Percentiles rank a stretch among this genome's conserved stretches.
These are phyloP conservation scores for Pythium scleroteichum DNA, from an alignment of 352 stramenopile species.

Conservation along the genomic window DNA sequence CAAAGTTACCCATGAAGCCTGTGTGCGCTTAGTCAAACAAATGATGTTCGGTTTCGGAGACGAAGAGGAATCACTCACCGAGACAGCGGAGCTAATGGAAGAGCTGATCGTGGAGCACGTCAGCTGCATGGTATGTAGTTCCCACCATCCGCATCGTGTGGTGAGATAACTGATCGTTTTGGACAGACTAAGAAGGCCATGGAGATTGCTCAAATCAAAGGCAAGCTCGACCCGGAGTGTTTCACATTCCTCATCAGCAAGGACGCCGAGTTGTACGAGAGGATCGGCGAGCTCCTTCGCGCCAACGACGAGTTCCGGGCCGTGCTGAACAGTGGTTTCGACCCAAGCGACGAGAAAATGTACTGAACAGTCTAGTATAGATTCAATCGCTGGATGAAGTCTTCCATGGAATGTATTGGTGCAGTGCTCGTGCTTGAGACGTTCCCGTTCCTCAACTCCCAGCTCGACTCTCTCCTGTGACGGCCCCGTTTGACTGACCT, in stretches of 20 bases:
- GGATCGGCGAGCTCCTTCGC: constrained; percentile 77
- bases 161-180: constrained; percentile 2
- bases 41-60: constrained; percentile 91
- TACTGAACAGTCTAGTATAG: constrained; percentile 37
- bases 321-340: constrained; percentile 87
- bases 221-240: constrained; percentile 86
- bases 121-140: constrained; percentile 70
- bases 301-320: constrained; percentile 86
- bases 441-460: neutral
- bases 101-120: constrained; percentile 85
- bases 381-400: no score
- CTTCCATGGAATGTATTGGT: no score
- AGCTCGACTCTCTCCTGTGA: no score
- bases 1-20: no score
- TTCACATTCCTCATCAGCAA: constrained; percentile 91
- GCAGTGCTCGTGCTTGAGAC: no score
- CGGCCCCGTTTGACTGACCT: neutral
- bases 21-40: constrained; percentile 76
- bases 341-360: constrained; percentile 88
- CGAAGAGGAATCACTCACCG: constrained; percentile 63
- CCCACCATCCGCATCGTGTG: no score
- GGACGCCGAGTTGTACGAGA: constrained; percentile 77
- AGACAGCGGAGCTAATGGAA: constrained; percentile 83
- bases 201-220: constrained; percentile 78
- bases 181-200: constrained; percentile 84